Evolutionary conservation across 2,329 filamentous ascomycete species (phyloP), one percentile per base, ranked within the genome.

Genomic region (Clonostachys chloroleuca): DNA sequence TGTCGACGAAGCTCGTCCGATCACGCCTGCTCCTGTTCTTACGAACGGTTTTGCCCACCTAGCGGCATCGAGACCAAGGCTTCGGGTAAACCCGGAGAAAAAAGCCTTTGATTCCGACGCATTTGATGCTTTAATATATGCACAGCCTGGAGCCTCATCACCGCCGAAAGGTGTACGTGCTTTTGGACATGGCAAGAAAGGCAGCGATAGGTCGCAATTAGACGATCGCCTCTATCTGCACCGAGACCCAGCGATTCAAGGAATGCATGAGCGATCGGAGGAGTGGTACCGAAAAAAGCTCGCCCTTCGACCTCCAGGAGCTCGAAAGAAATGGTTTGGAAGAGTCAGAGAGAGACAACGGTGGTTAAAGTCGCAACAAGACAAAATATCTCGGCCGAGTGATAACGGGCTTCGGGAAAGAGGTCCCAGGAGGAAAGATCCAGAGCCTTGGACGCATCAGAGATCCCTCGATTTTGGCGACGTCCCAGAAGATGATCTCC

Each of bases 171-270:
- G 52, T 12, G 52, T 63, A n/a, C 10, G 35, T 24, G 10, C 57
- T 5, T n/a, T 12, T 41, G 46, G 16, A 17, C 47, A 6, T 50
- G 36, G 14, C 34, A 40, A 30, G 24, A 34, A n/a, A 34, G 44
- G 34, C 51, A 49, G 44, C 42, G 41, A 5, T 42, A 49, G 9
- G 18, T 48, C 51, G 43, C 47, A 40, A 18, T 48, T 57, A 44
- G 54, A 63, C 30, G 58, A 63, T 30, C 65, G 64, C 20, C 51
- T 67, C 6, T 81, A 70, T 52, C 61, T 68, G 1, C 62, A 70
- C 43, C 64, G 80, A 4, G 74, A 84, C 56, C 80, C 78, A 0
- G 69, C 70, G 2, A 66, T 74, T 2, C 73, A 78, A 45, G 74
- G 69, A 61, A 67, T 66, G 2, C 67, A 72, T 41, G 62, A 62